Evolutionary conservation across 129 eudicot species (phyloP).

Genomic region (Smallanthus sonchifolius): DNA sequence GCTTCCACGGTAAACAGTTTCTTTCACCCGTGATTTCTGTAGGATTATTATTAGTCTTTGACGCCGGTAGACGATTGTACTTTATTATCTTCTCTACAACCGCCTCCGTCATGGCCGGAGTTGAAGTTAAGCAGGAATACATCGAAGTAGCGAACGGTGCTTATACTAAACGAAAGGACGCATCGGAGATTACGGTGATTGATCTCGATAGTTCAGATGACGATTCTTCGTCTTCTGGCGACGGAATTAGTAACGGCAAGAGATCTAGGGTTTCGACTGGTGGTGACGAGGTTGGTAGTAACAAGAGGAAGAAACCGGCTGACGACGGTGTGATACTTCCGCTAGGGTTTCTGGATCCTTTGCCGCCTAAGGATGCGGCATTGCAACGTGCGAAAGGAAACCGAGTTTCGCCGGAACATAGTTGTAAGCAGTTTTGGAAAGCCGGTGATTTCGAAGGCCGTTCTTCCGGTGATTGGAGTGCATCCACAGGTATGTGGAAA

Average conservation of each 20-base stretch:
- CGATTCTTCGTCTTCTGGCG: conserved; percentile 13
- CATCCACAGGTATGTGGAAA: conserved; percentile 32
- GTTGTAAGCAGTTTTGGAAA: conserved; percentile 71
- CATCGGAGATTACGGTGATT: conserved; percentile 1
- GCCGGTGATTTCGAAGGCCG: conserved; percentile 68
- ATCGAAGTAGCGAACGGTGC: background rate
- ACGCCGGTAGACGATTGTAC: background rate
- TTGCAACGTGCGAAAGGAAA: conserved; percentile 1
- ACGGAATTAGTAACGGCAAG: conserved; percentile 19
- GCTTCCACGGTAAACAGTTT: background rate
- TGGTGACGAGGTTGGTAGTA: background rate
- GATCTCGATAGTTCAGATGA: conserved; percentile 24
- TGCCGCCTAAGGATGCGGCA: conserved; percentile 24
- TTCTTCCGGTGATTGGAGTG: conserved; percentile 33
- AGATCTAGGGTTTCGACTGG: conserved; percentile 18
- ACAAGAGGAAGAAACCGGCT: conserved; percentile 30
- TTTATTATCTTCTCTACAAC: background rate
- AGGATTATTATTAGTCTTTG: no score
- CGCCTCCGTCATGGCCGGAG: conserved; percentile 15
- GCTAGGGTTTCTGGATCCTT: conserved; percentile 54
- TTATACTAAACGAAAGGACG: background rate
- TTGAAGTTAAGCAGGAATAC: conserved; percentile 36
- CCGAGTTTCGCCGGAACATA: background rate
- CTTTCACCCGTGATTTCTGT: background rate
- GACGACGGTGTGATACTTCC: conserved; percentile 38